Percentiles rank a stretch among this genome's conserved stretches.
These are phyloP conservation scores for Venturia aucupariae DNA, from an alignment of 2,329 filamentous ascomycete genomes.

Conservation along the genomic window DNA sequence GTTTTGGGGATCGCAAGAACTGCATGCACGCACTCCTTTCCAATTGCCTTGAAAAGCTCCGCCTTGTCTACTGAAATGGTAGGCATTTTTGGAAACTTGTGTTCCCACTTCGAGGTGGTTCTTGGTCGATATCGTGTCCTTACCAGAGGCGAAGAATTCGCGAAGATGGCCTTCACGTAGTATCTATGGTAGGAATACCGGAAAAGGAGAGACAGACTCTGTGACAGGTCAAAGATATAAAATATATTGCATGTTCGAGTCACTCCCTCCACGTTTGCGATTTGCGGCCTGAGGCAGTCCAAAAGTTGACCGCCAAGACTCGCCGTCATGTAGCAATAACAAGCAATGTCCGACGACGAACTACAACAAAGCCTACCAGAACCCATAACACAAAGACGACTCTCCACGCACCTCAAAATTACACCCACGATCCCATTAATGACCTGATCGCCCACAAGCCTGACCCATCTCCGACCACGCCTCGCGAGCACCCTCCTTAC, in stretches of 20 bases:
- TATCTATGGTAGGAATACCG: not conserved
- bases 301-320: not conserved
- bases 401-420: not conserved
- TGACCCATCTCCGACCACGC: not conserved
- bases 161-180: not conserved
- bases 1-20: slow-evolving; percentile 8
- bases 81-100: slow-evolving; percentile 56
- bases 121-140: not conserved
- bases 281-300: not conserved
- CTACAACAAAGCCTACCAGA: not conserved
- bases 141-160: not conserved
- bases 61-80: slow-evolving; percentile 96
- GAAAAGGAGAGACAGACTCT: not conserved
- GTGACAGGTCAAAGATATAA: not conserved
- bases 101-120: not conserved
- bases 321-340: not conserved
- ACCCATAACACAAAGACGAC: not conserved
- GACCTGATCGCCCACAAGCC: not conserved
- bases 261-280: not conserved
- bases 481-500: slow-evolving; percentile 1
- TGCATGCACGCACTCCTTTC: slow-evolving; percentile 58
- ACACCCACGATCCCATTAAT: not conserved
- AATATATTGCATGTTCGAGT: not conserved
- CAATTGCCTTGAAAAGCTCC: slow-evolving; percentile 85
- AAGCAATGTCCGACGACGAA: not conserved